Percentiles rank a stretch among this genome's conserved stretches.
Conservation (phyloP, 768 basidiomycete species). For the Naematelia aurantialba region DNA sequence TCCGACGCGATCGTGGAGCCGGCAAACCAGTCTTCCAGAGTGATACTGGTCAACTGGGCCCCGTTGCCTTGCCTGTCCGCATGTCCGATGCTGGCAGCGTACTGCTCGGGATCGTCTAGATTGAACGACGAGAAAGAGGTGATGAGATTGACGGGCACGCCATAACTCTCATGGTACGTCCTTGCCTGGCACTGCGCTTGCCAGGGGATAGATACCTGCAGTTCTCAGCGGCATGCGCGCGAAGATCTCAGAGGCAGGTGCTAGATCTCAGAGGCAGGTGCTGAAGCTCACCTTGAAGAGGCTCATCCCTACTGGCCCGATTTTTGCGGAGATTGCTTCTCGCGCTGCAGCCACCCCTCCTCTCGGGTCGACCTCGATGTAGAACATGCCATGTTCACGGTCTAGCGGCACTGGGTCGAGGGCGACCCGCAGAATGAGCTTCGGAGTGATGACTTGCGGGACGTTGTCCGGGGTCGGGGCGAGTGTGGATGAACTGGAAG, state of each 20-base stretch:
- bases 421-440: conserved; percentile 31
- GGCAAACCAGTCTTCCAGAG: conserved; percentile 28
- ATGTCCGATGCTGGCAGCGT: conserved; percentile 7
- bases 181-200: conserved; percentile 39
- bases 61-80: conserved; percentile 4
- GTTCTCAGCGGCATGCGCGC: neutral
- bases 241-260: neutral
- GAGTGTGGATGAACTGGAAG: too few species aligned
- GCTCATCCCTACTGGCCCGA: conserved; percentile 25
- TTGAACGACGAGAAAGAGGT: conserved; percentile 41
- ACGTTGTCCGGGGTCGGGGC: too few species aligned
- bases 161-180: conserved; percentile 30
- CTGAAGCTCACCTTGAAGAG: conserved; percentile 47
- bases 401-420: conserved; percentile 16
- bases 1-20: conserved; percentile 17
- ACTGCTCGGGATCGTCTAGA: conserved; percentile 39
- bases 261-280: too few species aligned
- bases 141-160: conserved; percentile 31
- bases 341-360: conserved; percentile 22
- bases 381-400: conserved; percentile 26
- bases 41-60: conserved; percentile 7
- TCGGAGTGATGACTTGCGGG: too few species aligned
- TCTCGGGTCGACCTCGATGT: conserved; percentile 28
- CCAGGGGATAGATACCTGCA: conserved; percentile 40
- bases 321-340: conserved; percentile 17